Base-by-base conservation (phyloP, 768 basidiomycete genomes). In the Hygrophorus pudorinus region DNA sequence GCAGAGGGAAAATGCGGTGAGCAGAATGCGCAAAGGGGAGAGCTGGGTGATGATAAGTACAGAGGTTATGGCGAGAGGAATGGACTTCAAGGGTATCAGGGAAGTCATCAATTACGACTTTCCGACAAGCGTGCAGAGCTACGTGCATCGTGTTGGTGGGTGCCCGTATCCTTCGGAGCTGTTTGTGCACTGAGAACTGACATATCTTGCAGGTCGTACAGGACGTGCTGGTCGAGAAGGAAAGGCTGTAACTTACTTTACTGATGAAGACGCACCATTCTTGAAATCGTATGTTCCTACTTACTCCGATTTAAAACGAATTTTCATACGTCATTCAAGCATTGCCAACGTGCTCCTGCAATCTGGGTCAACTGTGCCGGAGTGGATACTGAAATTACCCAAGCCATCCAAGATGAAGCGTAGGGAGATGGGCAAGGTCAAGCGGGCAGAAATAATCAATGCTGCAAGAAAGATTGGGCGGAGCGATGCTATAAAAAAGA, bases 41-140 rank as follows among this genome's bases (percentile, higher is more conserved):
- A 85, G 88, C 48, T 98, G 96, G 96, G 78, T 93, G 28, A 78
- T 98, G 76, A 76, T 99, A 37, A 88, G 84, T 51, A 99, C 96
- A 17, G 96, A 99, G 60, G 87, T 98, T 41, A 87, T 98, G 88
- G 91, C 90, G 17, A 76, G 96, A 53, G 96, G 96, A 2, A 92
- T 99, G 84, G 96, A 98, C 58, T 98, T 99, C 69, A 86, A 84
- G 60, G 92, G 93, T 8, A 79, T 94, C 41, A 71, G 81, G 47
- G 87, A 97, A 56, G 92, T 99, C 8, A 83, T 98, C 57, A 99
- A 97, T 61, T 93, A 87, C 55, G 94, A 97, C 64, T 97, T 98
- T 63, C 96, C 96, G 2, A 91, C 85, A 31, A 93, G 79, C 44
- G 84, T 94, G 2, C 91, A 94, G 60, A 92, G 87, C 56, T 99